A percentile compares a stretch with the other conserved stretches of the same genome.
Evolutionary conservation across 2,329 filamentous ascomycete species (phyloP).

Genomic region (Beauveria scarabaeidicola): DNA sequence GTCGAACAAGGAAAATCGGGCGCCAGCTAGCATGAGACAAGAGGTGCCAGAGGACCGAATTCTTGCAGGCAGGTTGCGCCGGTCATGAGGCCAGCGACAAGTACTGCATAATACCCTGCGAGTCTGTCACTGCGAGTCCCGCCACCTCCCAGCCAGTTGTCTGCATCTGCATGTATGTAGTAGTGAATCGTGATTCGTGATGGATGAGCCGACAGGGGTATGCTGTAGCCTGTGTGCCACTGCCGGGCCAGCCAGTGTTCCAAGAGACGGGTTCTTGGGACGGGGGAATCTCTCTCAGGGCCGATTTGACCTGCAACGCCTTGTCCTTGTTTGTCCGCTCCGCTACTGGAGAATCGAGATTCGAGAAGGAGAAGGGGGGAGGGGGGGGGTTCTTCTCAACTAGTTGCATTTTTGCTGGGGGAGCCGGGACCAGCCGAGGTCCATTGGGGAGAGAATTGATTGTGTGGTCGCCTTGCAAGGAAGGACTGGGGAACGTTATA

Average conservation of each 20-base stretch:
- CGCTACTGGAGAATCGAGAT: neutral
- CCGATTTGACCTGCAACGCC: slow-evolving; percentile 1
- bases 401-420: neutral
- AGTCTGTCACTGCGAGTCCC: neutral
- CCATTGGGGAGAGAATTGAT: neutral
- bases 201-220: no score
- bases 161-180: neutral
- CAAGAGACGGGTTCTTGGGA: slow-evolving; percentile 6
- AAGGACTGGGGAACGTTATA: neutral
- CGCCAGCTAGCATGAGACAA: neutral
- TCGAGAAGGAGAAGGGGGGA: no score
- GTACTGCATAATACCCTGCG: neutral
- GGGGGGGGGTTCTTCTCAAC: neutral
- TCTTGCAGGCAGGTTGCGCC: neutral
- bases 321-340: neutral
- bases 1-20: neutral
- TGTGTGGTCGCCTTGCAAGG: neutral
- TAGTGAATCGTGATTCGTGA: no score
- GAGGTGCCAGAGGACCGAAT: neutral
- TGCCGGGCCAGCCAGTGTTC: neutral
- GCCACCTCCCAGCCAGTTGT: neutral
- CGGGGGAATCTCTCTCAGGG: neutral
- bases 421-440: neutral
- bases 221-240: neutral
- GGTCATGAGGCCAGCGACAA: neutral